Evolutionary conservation across 441 rosid species (phyloP), one percentile per base, ranked within the genome.

Genomic region (Metrosideros polymorpha): DNA sequence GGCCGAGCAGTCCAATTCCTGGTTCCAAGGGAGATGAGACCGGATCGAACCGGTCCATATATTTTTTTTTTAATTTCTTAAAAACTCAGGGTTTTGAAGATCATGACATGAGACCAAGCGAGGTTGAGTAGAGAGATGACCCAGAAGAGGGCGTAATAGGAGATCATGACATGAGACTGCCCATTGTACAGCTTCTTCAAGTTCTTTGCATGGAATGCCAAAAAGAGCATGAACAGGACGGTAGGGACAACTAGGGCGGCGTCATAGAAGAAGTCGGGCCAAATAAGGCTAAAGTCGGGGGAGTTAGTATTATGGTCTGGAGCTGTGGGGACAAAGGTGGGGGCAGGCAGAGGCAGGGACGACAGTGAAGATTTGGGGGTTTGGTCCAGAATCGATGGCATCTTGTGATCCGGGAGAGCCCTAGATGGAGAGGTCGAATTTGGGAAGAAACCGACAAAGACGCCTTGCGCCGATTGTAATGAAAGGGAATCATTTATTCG

Each of bases 131-230:
- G 79, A 25, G 88, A 79, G 30, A 93, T 93, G 35, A 92, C 54
- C 92, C 93, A 92, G 84, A 92, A 91, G 76, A 92, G 92, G 66
- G 91, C 89, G 86, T 92, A 94, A 87, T 92, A 92, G 52, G 93
- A 90, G 85, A 92, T 90, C 93, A 92, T 83, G 49, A 92, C 85
- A 35, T 89, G 88, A 12, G 94, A 92, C 84, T 93, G 88, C 71
- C 94, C 91, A 54, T 90, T 88, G 85, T 84, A 88, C 42, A 93
- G 93, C 90, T 89, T 93, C 91, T 30, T 86, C 86, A 90, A 86
- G 86, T 92, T 92, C 89, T 85, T 91, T 27, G 94, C 91, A 61
- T 88, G 90, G 85, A 88, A 83, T 45, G 89, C 94, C 89, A 92
- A 87, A 89, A 92, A 93, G 17, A 91, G 85, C 84, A 93, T 84